These are phyloP conservation scores for Cryphonectria carpinicola DNA, from an alignment of 2,329 filamentous ascomycete genomes.

Conservation along the genomic window DNA sequence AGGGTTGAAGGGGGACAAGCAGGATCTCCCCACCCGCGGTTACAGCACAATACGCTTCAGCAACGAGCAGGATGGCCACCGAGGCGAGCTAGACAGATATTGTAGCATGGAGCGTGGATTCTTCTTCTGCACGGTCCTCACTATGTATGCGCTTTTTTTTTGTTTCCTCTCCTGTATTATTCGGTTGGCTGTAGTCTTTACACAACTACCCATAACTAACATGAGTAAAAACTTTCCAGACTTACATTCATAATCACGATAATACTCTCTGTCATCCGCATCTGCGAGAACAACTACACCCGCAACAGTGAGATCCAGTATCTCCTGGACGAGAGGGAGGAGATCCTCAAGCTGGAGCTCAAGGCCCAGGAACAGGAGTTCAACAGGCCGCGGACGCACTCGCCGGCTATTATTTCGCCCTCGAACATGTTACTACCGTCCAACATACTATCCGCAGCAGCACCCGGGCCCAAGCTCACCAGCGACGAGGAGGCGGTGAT, in stretches of 20 bases:
- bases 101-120: constrained; percentile 40
- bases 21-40: constrained; percentile 7
- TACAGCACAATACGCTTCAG: constrained; percentile 40
- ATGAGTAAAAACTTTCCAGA: constrained; percentile 22
- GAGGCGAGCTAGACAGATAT: constrained; percentile 37
- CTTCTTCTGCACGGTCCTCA: constrained; percentile 37
- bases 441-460: neutral
- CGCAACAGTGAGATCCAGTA: constrained; percentile 34
- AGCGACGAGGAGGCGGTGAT: neutral
- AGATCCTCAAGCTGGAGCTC: constrained; percentile 33
- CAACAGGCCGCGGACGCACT: neutral
- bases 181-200: neutral
- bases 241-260: constrained; percentile 38
- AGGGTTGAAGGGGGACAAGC: constrained; percentile 7
- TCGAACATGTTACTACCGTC: neutral
- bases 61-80: constrained; percentile 31
- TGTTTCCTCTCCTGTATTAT: neutral
- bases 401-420: neutral
- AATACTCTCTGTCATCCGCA: constrained; percentile 36
- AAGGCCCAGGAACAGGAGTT: constrained; percentile 32
- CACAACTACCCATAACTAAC: neutral
- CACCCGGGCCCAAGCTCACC: neutral
- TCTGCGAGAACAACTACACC: constrained; percentile 38
- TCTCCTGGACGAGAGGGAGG: constrained; percentile 33
- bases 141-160: constrained; percentile 36